Evolutionary conservation across 2,329 filamentous ascomycete genomes (phyloP), one percentile per base, ranked within the genome.

Genomic region (Hawksworthiomyces lignivorus): DNA sequence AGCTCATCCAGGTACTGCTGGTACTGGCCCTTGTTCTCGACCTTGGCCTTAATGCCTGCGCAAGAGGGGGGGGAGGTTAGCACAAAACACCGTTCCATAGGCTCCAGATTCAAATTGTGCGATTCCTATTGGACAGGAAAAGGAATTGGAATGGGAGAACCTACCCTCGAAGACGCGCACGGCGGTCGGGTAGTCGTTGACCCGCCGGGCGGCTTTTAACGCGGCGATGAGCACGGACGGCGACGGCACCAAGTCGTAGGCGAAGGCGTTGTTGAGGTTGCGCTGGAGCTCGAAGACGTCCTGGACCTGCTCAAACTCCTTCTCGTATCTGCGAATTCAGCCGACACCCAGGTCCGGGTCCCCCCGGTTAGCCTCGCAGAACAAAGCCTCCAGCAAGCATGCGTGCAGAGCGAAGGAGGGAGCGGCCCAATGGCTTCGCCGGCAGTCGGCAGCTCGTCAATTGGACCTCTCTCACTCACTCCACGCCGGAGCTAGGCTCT

Each of bases 221-320:
- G 92, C 92, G 58, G 92, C 89, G 58, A 79, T 80, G 66, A 96
- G 78, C 62, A 98, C 92, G 55, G 86, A 80, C 52, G 90, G 82
- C 33, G 90, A 92, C 61, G 94, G 92, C 54, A 98, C 92, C 60
- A 98, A 84, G 82, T 98, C 92, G 82, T 98, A 98, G 62, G 92
- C 92, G 72, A 98, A 98, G 64, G 88, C 90, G 73, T 97, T 97
- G 82, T 97, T 97, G 61, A 95, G 77, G 74, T 94, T 95, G 68
- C 88, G 85, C 74, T 78, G 89, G 62, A 98, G 87, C 82, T 98
- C 92, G 68, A 98, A 98, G 62, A 97, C 90, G 73, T 98, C 92
- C 72, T 97, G 87, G 54, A 98, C 92, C 61, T 72, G 70, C 51
- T 98, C 90, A 63, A 98, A 98, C 73, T 98, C 92, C 80, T 96